Evolutionary conservation across 768 basidiomycete genomes (phyloP).

Genomic region (Serpula lacrymans): DNA sequence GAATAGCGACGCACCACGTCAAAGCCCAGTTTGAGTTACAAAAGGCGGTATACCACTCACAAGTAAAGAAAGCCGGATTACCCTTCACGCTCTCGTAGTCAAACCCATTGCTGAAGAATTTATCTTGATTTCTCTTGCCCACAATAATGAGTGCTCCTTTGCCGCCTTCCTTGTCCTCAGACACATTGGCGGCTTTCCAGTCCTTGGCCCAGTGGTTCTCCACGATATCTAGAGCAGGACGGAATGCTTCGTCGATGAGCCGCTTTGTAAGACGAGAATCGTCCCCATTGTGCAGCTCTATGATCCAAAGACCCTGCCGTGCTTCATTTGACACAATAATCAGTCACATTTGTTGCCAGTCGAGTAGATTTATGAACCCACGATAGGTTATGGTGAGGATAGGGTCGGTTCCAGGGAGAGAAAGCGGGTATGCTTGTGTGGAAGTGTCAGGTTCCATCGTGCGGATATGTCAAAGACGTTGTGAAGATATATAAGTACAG

Average conservation of each 20-base stretch:
- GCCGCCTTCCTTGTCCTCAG: constrained; percentile 49
- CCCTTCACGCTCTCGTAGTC: constrained; percentile 50
- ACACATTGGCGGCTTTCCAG: constrained; percentile 41
- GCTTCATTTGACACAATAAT: constrained; percentile 36
- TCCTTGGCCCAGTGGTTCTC: constrained; percentile 68
- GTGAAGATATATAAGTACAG: no score
- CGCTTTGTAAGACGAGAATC: constrained; percentile 66
- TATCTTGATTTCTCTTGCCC: constrained; percentile 72
- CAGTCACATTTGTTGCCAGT: no score
- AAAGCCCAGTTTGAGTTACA: constrained; percentile 2
- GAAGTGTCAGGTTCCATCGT: neutral
- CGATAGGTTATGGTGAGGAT: constrained; percentile 69
- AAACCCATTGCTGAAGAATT: constrained; percentile 88
- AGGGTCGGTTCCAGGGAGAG: constrained; percentile 47
- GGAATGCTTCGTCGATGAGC: constrained; percentile 57
- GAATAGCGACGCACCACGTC: constrained; percentile 3
- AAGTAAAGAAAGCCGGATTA: constrained; percentile 62
- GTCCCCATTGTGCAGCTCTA: constrained; percentile 76
- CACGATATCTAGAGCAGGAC: constrained; percentile 68
- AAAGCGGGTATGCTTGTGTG: constrained; percentile 44
- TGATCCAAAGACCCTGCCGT: constrained; percentile 61
- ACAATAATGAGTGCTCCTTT: constrained; percentile 75
- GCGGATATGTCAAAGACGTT: no score
- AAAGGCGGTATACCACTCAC: constrained; percentile 34
- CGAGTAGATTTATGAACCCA: constrained; percentile 31